Base-by-base conservation (phyloP, 345 rosid species). In the Chamaenerion angustifolium region DNA sequence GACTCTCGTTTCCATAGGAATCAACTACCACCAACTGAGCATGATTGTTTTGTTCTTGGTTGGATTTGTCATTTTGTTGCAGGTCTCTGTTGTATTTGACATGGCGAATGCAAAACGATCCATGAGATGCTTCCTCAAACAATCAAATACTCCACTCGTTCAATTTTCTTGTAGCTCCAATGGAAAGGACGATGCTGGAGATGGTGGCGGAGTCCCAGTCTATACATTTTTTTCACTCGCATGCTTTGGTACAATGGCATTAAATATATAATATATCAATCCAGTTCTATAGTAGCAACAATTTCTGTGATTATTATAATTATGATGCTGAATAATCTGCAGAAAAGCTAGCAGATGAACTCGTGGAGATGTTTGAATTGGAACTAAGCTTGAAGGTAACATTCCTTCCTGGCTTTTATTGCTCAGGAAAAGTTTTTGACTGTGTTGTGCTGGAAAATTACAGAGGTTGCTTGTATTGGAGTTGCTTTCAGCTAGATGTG, bases 371-470 rank as follows among this genome's bases (percentile, higher is more conserved):
- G 93, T 92, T 76, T 66, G 53, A 56, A 62, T 70, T 64, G 23
- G 95, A 92, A 58, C 69, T 92, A 31, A 75, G 48, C 71, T 60
- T 83, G 64, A 92, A 92, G 89, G 98, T 81, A n/a, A 61, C 52
- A 49, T 16, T 44, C 21, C 31, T 45, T 4, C 11, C 4, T 44
- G 11, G 2, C 42, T 23, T 40, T n/a, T 54, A 31, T 42, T 16
- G 18, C 43, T 13, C 15, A 25, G 23, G 42, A 12, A 43, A n/a
- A 8, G 17, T 12, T 12, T 45, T 48, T 51, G 18, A 21, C 40
- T 42, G 21, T 25, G 25, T n/a, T 35, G 37, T 37, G 17, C 17
- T 31, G 4, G 46, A 15, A 42, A 42, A 41, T 6, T 16, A 54
- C 67, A 92, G 98, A 69, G 95, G 17, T 51, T 84, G 61, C 71